Evolutionary conservation across 192 early-diverging fungal species (phyloP).

Genomic region (Piromyces sp.): DNA sequence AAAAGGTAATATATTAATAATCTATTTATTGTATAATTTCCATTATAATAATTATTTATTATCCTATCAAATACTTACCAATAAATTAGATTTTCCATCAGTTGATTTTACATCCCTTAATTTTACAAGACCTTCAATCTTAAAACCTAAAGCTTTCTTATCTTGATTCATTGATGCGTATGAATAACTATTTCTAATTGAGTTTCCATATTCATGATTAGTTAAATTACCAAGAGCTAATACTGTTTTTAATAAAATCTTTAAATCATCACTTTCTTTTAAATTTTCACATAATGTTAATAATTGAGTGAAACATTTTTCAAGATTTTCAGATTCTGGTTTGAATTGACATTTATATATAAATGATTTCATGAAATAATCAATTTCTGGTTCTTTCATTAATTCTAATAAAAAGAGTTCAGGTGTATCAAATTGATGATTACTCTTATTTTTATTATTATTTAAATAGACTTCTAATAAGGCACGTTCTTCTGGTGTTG

Average conservation of each 20-base stretch:
- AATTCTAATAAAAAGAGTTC: constrained; percentile 30
- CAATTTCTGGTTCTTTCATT: constrained; percentile 14
- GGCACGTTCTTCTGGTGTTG: constrained; percentile 18
- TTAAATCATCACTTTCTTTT: constrained; percentile 16
- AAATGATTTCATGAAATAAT: constrained; percentile 16
- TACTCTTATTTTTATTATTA: constrained; percentile 2
- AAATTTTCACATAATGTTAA: constrained; percentile 12
- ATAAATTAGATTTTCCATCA: constrained; percentile 33
- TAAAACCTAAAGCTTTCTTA: constrained; percentile 29
- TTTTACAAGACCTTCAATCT: constrained; percentile 28
- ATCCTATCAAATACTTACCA: constrained; percentile 7
- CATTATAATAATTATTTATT: no score
- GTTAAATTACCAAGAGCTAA: constrained; percentile 27
- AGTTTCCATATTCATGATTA: constrained; percentile 26
- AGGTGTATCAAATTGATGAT: constrained; percentile 26
- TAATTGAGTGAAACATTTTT: constrained; percentile 9
- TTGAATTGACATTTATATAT: constrained; percentile 10
- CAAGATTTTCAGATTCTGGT: constrained; percentile 15
- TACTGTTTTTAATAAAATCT: constrained; percentile 21
- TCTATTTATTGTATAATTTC: no score
- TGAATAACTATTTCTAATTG: constrained; percentile 10
- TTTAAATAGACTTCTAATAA: constrained; percentile 8
- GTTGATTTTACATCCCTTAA: constrained; percentile 35
- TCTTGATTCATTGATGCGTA: constrained; percentile 36
- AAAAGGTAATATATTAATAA: no score